phyloP scores from a whole-genome alignment of 108 stramenopile species.

The Discostella pseudostelligera region DNA sequence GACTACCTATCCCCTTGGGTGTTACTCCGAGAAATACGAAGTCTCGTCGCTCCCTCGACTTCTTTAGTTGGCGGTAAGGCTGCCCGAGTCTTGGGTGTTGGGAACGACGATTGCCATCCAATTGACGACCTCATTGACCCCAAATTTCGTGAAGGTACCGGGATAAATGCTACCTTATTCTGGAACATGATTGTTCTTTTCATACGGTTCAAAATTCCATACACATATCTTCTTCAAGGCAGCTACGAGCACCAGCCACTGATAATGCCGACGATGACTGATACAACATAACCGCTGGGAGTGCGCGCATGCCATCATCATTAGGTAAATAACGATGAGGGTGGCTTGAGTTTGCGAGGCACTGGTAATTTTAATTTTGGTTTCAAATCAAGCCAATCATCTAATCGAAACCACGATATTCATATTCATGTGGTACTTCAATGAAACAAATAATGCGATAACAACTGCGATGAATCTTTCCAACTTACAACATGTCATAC shows the following conservation, averaged over 20 bases:
- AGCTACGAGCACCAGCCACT: slow-evolving; percentile 61
- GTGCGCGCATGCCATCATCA: no score
- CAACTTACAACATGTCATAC: neutral
- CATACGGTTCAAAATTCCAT: slow-evolving; percentile 68
- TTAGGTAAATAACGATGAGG: no score
- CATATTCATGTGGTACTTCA: no score
- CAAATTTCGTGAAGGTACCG: slow-evolving; percentile 62
- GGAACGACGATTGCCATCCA: neutral
- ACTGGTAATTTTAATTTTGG: no score
- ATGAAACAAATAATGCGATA: no score
- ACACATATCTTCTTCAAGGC: slow-evolving; percentile 83
- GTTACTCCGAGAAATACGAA: slow-evolving; percentile 67
- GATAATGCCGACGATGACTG: slow-evolving; percentile 42
- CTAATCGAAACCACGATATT: no score
- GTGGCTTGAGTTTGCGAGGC: no score
- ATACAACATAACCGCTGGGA: neutral
- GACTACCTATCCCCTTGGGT: slow-evolving; percentile 90
- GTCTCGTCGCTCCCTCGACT: slow-evolving; percentile 34
- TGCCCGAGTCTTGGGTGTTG: slow-evolving; percentile 29
- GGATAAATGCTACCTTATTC: slow-evolving; percentile 75
- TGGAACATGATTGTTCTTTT: slow-evolving; percentile 86
- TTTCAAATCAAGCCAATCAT: no score
- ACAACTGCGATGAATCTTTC: no score
- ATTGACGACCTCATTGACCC: slow-evolving; percentile 67
- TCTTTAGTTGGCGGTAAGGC: slow-evolving; percentile 22